These are phyloP conservation scores for Metschnikowia borealis DNA, from an alignment of 805 yeast species.

Conservation along the genomic window DNA sequence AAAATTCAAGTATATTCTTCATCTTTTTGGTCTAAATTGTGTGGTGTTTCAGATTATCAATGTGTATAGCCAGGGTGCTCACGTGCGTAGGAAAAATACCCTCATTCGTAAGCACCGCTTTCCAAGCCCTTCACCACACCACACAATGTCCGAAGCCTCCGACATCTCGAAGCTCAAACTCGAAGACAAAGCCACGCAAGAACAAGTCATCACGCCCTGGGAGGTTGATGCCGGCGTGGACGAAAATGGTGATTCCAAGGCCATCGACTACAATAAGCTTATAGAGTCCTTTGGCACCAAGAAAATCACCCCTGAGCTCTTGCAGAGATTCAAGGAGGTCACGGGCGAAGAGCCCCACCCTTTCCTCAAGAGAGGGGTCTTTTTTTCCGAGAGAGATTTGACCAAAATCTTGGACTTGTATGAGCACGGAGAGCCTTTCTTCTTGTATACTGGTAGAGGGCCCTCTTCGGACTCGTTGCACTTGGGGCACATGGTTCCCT, in stretches of 20 bases:
- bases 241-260: constrained; percentile 79
- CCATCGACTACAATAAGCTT: constrained; percentile 86
- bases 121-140: neutral
- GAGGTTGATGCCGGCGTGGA: constrained; percentile 98
- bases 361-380: constrained; percentile 82
- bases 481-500: constrained; percentile 95
- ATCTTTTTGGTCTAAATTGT: too few species aligned
- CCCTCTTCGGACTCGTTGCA: constrained; percentile 95
- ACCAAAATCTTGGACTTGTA: constrained; percentile 75
- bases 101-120: neutral
- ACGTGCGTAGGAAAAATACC: constrained; percentile 4
- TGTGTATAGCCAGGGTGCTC: neutral
- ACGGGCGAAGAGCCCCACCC: constrained; percentile 94
- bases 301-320: constrained; percentile 62
- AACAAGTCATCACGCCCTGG: constrained; percentile 78
- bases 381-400: constrained; percentile 88
- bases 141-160: constrained; percentile 14
- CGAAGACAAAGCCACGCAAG: constrained; percentile 16
- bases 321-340: constrained; percentile 68
- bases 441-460: constrained; percentile 95
- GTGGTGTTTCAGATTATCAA: too few species aligned
- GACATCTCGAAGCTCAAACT: constrained; percentile 17
- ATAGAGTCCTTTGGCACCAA: constrained; percentile 85
- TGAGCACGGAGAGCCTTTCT: constrained; percentile 93
- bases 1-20: too few species aligned